Base-by-base conservation (phyloP, 768 basidiomycete genomes). In the Rhodotorula kratochvilovae region DNA sequence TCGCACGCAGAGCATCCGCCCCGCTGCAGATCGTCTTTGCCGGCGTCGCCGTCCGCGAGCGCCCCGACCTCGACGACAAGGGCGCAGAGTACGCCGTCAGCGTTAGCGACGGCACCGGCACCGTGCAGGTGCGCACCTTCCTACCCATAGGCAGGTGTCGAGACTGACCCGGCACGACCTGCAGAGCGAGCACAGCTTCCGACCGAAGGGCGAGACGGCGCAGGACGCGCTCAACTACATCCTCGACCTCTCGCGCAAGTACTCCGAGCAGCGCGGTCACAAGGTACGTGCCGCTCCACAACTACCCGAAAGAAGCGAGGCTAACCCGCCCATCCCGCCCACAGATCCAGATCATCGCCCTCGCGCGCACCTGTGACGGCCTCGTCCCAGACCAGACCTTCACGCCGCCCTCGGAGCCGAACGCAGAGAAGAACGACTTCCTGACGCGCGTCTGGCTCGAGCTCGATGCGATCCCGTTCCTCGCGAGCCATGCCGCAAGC, bases 391-490 rank as follows among this genome's bases (percentile, higher is more conserved):
- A 64, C 12, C 7, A 46, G 25, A 63, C 57, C 36, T 66, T 67
- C 63, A 43, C 61, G 39, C 51, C 55, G 1, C 10, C 35, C 17
- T 5, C 33, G 2, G 33, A 57, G 29, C 16, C 13, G 23, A 23
- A 50, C 12, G 6, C 11, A 8, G 6, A 50, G 8, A 46, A 48
- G 43, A 61, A 53, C 21, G 33, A 36, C 45, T 68, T 68, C 63
- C 51, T 57, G 25, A 58, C 63, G 13, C 62, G 67, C 21, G 63
- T 65, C 29, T 72, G 67, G 67, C 63, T 72, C 63, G 57, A 63
- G 48, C 71, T 72, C 58, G 71, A 72, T 48, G 58, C 67, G 10
- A 55, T 72, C 29, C 67, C 71, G 27, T 72, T 65, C 59, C 59
- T 72, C 16, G 58, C 60, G 10, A 57, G 50, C 1, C 3, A 16